phyloP scores from a whole-genome alignment of 805 yeast species.

The Yamadazyma kitorensis region DNA sequence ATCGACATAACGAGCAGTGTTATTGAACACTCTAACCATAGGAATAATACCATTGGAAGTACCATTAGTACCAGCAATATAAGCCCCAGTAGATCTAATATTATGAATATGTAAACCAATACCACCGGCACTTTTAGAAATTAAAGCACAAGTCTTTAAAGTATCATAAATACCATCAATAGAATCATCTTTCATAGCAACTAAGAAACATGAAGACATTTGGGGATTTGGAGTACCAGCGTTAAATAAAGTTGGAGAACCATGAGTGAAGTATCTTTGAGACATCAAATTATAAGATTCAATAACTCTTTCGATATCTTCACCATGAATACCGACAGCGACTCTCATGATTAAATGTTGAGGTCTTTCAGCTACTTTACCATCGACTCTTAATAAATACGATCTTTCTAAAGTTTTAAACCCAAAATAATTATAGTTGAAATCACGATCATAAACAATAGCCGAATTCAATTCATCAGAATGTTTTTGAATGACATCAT shows the following conservation, averaged over 20 bases:
- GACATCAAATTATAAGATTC: slow-evolving; percentile 62
- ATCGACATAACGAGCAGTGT: slow-evolving; percentile 62
- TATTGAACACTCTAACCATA: slow-evolving; percentile 61
- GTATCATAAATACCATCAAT: slow-evolving; percentile 64
- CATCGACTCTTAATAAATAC: slow-evolving; percentile 51
- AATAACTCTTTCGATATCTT: slow-evolving; percentile 48
- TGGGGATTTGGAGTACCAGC: slow-evolving; percentile 61
- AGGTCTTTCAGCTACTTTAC: slow-evolving; percentile 59
- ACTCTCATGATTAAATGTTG: slow-evolving; percentile 64
- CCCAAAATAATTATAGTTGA: slow-evolving; percentile 57
- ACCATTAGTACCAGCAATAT: slow-evolving; percentile 62
- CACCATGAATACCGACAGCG: slow-evolving; percentile 58
- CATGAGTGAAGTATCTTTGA: slow-evolving; percentile 56
- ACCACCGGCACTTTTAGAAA: slow-evolving; percentile 63
- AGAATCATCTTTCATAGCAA: slow-evolving; percentile 62
- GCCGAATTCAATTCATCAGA: slow-evolving; percentile 45
- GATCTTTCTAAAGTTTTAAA: slow-evolving; percentile 62
- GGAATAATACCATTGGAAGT: slow-evolving; percentile 62
- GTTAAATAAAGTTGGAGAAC: slow-evolving; percentile 60
- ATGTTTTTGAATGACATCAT: slow-evolving; percentile 33
- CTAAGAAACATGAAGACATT: slow-evolving; percentile 62
- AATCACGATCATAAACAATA: slow-evolving; percentile 48
- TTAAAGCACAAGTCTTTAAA: slow-evolving; percentile 58
- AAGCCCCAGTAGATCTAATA: slow-evolving; percentile 57
- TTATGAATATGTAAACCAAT: slow-evolving; percentile 61